Evolutionary conservation across 768 basidiomycete species (phyloP).

Genomic region (Leccinum olivaceopallidum): DNA sequence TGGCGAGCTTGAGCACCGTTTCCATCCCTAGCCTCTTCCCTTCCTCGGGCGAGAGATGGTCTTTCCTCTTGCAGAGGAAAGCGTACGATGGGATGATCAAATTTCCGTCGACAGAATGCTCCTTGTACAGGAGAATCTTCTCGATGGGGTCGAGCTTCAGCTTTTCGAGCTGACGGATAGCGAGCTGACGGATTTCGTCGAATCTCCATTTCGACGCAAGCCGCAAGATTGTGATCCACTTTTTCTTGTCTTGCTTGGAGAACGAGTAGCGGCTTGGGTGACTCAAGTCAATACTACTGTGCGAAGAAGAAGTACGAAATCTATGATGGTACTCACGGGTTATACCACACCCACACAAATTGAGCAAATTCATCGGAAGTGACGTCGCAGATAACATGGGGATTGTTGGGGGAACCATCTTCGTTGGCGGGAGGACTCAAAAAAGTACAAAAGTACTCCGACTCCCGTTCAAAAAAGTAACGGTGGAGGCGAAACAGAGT

Average conservation of each 20-base stretch:
- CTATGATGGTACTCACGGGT: slow-evolving; percentile 26
- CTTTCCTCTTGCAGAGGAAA: slow-evolving; percentile 49
- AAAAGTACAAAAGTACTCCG: slow-evolving; percentile 28
- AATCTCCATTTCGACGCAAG: slow-evolving; percentile 61
- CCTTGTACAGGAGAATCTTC: slow-evolving; percentile 58
- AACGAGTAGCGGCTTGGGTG: slow-evolving; percentile 50
- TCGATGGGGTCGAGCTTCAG: slow-evolving; percentile 47
- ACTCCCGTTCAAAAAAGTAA: slow-evolving; percentile 40
- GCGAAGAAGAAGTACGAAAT: background rate
- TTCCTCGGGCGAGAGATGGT: slow-evolving; percentile 54
- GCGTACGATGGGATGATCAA: slow-evolving; percentile 55
- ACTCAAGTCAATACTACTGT: background rate
- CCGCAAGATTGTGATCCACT: slow-evolving; percentile 56
- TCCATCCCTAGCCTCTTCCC: slow-evolving; percentile 57
- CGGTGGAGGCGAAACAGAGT: slow-evolving; percentile 36
- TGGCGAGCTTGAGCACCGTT: slow-evolving; percentile 51
- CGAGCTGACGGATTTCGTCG: slow-evolving; percentile 46
- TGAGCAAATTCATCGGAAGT: slow-evolving; percentile 41
- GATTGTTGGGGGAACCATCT: slow-evolving; percentile 1
- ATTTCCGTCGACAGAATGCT: slow-evolving; percentile 46
- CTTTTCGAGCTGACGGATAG: slow-evolving; percentile 56
- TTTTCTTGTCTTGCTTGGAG: slow-evolving; percentile 47
- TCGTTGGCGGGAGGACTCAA: slow-evolving; percentile 17
- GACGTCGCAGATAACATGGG: slow-evolving; percentile 27
- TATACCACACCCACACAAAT: slow-evolving; percentile 59